These are phyloP conservation scores for Colletotrichum sublineola DNA, from an alignment of 2,329 filamentous ascomycete genomes.

Conservation along the genomic window DNA sequence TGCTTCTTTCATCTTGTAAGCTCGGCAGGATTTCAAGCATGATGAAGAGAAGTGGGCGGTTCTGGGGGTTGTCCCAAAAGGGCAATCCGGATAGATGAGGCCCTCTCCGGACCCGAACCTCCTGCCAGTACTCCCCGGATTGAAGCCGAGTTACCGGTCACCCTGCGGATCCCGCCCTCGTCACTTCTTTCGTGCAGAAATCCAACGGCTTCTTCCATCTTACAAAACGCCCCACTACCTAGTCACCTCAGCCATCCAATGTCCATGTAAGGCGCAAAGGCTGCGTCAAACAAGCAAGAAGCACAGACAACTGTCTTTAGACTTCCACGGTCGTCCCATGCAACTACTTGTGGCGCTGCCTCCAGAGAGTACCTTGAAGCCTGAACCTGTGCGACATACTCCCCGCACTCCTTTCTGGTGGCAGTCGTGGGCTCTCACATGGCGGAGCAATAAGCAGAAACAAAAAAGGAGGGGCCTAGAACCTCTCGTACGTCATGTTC, in stretches of 20 bases:
- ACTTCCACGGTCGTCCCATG: conserved; percentile 18
- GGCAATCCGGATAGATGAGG: conserved; percentile 18
- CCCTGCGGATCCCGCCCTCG: conserved; percentile 7
- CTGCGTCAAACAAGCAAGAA: conserved; percentile 6
- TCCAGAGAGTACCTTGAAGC: conserved; percentile 6
- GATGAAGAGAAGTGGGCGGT: background rate
- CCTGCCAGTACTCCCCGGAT: background rate
- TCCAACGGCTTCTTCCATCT: background rate
- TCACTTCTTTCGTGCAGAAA: background rate
- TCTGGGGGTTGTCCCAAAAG: conserved; percentile 6
- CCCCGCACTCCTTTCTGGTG: conserved; percentile 3
- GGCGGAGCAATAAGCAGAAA: background rate
- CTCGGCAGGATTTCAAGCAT: conserved; percentile 4
- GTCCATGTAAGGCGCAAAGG: conserved; percentile 11
- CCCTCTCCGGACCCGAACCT: conserved; percentile 34
- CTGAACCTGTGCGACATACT: conserved; percentile 11
- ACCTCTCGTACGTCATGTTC: conserved; percentile 20
- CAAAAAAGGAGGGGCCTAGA: conserved; percentile 17
- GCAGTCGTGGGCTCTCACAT: background rate
- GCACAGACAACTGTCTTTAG: conserved; percentile 10
- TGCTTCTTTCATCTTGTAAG: conserved; percentile 5
- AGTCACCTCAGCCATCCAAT: conserved; percentile 1
- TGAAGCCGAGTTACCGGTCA: conserved; percentile 14
- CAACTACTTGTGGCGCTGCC: conserved; percentile 1
- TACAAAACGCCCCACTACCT: background rate